Percentiles rank a stretch among this genome's conserved stretches.
phyloP scores from a whole-genome alignment of 1,284 basidiomycete species.

The Trichosporon asahii region DNA sequence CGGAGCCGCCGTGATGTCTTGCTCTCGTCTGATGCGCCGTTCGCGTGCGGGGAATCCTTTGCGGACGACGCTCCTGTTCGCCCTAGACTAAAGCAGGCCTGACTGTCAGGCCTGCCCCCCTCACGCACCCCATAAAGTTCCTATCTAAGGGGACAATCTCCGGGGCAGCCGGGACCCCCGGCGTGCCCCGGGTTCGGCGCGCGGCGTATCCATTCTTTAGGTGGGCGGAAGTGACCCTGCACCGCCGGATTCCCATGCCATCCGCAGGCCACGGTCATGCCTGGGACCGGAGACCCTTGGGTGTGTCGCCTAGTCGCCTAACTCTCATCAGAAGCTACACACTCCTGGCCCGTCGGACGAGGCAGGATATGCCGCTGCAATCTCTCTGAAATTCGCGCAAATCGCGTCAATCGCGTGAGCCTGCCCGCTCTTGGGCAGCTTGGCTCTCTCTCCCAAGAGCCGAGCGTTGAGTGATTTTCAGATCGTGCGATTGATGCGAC shows the following conservation, averaged over 20 bases:
- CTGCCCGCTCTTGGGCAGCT: neutral
- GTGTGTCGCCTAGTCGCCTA: neutral
- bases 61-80: neutral
- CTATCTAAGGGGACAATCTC: neutral
- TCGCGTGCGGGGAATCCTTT: neutral
- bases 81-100: neutral
- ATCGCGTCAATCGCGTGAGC: neutral
- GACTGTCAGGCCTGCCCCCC: neutral
- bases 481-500: neutral
- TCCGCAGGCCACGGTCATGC: neutral
- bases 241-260: neutral
- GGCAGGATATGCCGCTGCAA: neutral
- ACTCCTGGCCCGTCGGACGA: neutral
- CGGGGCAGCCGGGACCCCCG: neutral
- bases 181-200: neutral
- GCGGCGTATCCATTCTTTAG: neutral
- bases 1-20: neutral
- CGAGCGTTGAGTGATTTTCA: neutral
- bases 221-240: neutral
- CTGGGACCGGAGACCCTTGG: neutral
- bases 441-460: neutral
- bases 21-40: neutral
- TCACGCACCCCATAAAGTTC: constrained; percentile 2
- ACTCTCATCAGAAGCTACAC: neutral
- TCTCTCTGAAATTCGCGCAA: neutral